phyloP scores from a whole-genome alignment of 768 basidiomycete genomes.

The Phlebiopsis flavidoalba region DNA sequence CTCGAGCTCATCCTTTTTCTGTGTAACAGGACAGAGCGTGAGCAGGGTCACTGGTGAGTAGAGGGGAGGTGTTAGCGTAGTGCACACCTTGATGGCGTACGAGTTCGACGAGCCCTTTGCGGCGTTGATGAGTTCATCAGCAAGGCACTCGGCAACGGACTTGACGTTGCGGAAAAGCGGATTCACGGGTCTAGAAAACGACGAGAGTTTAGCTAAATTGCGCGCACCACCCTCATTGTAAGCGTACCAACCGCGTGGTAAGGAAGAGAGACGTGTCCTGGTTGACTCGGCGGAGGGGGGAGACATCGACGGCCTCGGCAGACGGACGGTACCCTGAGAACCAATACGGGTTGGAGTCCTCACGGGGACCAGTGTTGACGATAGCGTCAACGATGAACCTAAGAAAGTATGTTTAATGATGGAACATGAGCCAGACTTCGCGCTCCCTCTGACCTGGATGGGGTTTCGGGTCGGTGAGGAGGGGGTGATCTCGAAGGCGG shows the following conservation, averaged over 20 bases:
- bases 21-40: neutral
- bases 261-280: constrained; percentile 89
- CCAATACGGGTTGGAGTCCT: constrained; percentile 99
- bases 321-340: constrained; percentile 98
- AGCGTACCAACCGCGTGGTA: constrained; percentile 89
- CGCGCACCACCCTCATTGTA: neutral
- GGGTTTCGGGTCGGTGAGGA: constrained; percentile 99
- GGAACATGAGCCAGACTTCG: neutral
- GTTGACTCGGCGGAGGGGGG: constrained; percentile 96
- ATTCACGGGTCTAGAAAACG: constrained; percentile 88
- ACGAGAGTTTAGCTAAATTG: neutral
- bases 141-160: constrained; percentile 97
- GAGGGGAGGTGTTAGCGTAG: too few species aligned
- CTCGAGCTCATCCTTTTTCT: constrained; percentile 99
- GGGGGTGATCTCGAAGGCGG: constrained; percentile 99
- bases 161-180: constrained; percentile 99
- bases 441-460: constrained; percentile 72
- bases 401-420: neutral
- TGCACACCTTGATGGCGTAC: constrained; percentile 81
- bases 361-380: constrained; percentile 98
- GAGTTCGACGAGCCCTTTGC: constrained; percentile 99
- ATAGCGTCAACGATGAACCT: constrained; percentile 98
- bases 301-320: constrained; percentile 99
- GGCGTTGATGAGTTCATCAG: constrained; percentile 99
- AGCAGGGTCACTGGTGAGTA: constrained; percentile 8